Evolutionary conservation across 2,329 filamentous ascomycete genomes (phyloP).

Genomic region (Teratosphaeria nubilosa): DNA sequence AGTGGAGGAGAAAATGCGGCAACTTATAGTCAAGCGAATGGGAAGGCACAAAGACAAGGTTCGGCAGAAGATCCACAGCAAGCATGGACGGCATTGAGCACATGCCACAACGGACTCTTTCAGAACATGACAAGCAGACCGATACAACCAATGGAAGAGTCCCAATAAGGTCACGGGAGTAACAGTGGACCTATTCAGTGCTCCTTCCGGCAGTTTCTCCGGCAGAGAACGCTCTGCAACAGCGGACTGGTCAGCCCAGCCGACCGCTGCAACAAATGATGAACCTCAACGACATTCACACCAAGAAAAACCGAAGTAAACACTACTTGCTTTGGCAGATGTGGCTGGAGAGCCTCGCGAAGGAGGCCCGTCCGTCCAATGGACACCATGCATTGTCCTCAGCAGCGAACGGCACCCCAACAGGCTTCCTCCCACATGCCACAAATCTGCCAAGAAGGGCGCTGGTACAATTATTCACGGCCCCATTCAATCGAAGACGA

Average conservation of each 20-base stretch:
- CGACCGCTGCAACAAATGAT: not conserved
- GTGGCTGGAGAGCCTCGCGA: too few species aligned
- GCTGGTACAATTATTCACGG: too few species aligned
- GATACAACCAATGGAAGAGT: not conserved
- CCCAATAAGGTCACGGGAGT: not conserved
- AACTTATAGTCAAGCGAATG: not conserved
- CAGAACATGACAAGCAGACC: not conserved
- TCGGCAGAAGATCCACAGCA: not conserved
- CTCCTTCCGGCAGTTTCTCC: not conserved
- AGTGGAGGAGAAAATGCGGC: not conserved
- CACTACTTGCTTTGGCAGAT: too few species aligned
- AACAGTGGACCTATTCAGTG: not conserved
- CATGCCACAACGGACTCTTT: not conserved
- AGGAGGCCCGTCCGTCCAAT: too few species aligned
- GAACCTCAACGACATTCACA: not conserved
- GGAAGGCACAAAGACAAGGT: not conserved
- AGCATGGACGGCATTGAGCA: not conserved
- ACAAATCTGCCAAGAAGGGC: too few species aligned
- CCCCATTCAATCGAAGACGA: too few species aligned
- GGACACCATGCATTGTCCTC: too few species aligned
- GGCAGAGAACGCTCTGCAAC: not conserved
- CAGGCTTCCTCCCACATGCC: too few species aligned
- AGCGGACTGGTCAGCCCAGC: too few species aligned
- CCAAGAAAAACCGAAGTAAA: too few species aligned
- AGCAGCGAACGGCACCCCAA: too few species aligned